phyloP scores from a whole-genome alignment of 1,139 yeast genomes.

The Protomyces gravidus region DNA sequence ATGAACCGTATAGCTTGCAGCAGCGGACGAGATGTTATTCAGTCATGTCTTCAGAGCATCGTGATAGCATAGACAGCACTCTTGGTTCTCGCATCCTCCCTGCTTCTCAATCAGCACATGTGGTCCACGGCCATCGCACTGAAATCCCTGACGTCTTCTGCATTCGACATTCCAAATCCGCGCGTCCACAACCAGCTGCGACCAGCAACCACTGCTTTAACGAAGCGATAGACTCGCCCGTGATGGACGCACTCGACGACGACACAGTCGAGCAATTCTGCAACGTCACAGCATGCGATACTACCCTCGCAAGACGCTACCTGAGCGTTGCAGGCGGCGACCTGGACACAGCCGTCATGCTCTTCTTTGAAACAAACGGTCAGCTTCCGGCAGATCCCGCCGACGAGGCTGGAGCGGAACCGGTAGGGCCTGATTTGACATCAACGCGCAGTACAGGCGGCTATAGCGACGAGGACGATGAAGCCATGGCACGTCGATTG shows the following conservation, averaged over 20 bases:
- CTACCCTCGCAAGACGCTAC: slow-evolving; percentile 67
- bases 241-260: slow-evolving; percentile 33
- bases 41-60: no score
- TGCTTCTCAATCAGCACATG: no score
- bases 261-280: slow-evolving; percentile 67
- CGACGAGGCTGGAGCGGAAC: slow-evolving; percentile 29
- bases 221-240: background rate
- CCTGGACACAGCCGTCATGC: slow-evolving; percentile 77
- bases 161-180: no score
- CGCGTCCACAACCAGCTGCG: no score
- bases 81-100: no score
- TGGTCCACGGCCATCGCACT: no score
- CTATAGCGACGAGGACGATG: slow-evolving; percentile 46
- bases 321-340: slow-evolving; percentile 74
- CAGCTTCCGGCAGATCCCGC: slow-evolving; percentile 40
- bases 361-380: slow-evolving; percentile 73
- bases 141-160: no score
- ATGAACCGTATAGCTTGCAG: no score
- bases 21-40: no score
- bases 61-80: no score
- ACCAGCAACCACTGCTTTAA: no score
- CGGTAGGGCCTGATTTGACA: slow-evolving; percentile 31
- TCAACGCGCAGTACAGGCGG: background rate
- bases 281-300: slow-evolving; percentile 78
- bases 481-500: slow-evolving; percentile 58